Evolutionary conservation across 768 basidiomycete species (phyloP).

Genomic region (Sarcomyxa edulis): DNA sequence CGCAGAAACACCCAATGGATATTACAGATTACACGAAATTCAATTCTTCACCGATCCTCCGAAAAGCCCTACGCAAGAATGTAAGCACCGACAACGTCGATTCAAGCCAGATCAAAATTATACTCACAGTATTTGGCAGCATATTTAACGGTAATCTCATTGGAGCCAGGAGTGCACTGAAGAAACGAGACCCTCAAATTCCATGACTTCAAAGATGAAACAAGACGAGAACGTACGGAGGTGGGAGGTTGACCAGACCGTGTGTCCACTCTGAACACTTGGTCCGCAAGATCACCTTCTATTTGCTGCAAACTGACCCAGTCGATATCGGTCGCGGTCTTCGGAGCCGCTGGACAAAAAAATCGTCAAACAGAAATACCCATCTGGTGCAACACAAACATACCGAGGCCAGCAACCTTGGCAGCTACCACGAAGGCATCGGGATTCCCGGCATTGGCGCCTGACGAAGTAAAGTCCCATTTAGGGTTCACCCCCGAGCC

Average conservation of each 20-base stretch:
- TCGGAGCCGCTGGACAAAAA: constrained; percentile 37
- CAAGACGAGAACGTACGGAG: constrained; percentile 24
- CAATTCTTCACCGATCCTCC: no score
- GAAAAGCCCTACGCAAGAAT: no score
- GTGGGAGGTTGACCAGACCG: constrained; percentile 49
- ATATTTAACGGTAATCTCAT: constrained; percentile 44
- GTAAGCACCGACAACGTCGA: no score
- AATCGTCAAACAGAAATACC: no score
- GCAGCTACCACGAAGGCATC: constrained; percentile 43
- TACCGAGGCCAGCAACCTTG: constrained; percentile 34
- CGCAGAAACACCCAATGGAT: no score
- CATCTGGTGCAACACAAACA: no score
- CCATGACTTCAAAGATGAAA: neutral
- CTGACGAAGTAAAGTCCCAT: constrained; percentile 50
- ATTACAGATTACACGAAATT: no score
- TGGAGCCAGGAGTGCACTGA: constrained; percentile 35
- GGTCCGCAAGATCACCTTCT: constrained; percentile 41
- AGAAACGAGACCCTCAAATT: constrained; percentile 1
- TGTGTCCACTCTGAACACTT: constrained; percentile 50
- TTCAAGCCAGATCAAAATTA: no score
- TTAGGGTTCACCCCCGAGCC: constrained; percentile 39
- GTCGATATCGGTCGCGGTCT: constrained; percentile 39
- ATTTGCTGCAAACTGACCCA: constrained; percentile 48
- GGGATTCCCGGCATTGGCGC: constrained; percentile 30
- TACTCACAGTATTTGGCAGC: constrained; percentile 48